phyloP scores from a whole-genome alignment of 345 rosid species.

The Salix caprea region DNA sequence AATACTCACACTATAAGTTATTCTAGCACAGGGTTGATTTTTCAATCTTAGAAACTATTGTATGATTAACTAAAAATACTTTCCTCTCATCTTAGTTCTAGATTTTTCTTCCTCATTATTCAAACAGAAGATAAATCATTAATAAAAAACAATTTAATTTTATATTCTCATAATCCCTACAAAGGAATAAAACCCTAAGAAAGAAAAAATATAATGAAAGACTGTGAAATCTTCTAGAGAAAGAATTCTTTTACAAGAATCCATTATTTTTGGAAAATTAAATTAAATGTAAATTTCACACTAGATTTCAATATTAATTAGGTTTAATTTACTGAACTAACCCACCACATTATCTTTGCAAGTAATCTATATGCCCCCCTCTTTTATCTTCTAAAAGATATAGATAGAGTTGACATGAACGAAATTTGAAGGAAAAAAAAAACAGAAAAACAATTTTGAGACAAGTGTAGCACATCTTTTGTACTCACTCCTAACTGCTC shows the following conservation, averaged over 20 bases:
- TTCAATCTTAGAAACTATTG: no score
- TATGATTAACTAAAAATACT: no score
- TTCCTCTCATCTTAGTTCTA: no score
- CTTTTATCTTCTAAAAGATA: neutral
- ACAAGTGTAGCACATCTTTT: neutral
- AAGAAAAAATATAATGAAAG: constrained; percentile 8
- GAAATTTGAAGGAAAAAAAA: neutral
- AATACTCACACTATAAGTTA: no score
- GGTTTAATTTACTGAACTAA: neutral
- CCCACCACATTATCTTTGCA: neutral
- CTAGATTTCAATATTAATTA: constrained; percentile 30
- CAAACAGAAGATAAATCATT: no score
- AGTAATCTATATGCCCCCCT: neutral
- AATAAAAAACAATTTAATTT: no score
- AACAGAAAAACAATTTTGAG: neutral
- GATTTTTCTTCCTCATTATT: no score
- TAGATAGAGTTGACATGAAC: neutral
- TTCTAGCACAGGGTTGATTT: no score
- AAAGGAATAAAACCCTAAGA: constrained; percentile 7
- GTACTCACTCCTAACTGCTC: no score
- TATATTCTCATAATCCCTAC: neutral
- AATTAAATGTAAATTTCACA: constrained; percentile 21
- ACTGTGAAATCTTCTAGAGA: constrained; percentile 20
- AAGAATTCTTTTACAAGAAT: constrained; percentile 14
- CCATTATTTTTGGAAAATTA: constrained; percentile 15